Evolutionary conservation across 495 filamentous ascomycete genomes (phyloP).

Genomic region (Lentithecium fluviatile): DNA sequence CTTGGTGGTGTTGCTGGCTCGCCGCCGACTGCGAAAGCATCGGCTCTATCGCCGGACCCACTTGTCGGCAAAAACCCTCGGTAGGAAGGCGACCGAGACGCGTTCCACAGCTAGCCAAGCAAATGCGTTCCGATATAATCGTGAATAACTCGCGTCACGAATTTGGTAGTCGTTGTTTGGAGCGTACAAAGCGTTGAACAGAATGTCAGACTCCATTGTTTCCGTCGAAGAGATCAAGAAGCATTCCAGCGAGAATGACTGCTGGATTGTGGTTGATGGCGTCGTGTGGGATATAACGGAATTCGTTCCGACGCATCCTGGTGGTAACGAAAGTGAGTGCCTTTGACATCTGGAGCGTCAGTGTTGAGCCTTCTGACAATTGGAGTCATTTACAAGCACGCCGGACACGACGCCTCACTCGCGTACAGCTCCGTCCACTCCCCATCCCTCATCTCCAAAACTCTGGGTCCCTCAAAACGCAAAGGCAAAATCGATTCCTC

Average conservation of each 20-base stretch:
- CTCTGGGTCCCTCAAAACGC: slow-evolving; percentile 53
- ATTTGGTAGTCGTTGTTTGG: neutral
- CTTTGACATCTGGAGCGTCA: too few species aligned
- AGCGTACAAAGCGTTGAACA: neutral
- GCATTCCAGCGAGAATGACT: neutral
- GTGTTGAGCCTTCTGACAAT: too few species aligned
- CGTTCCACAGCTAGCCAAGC: neutral
- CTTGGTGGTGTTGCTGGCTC: too few species aligned
- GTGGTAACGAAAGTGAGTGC: neutral
- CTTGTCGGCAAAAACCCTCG: neutral
- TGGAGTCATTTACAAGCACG: slow-evolving; percentile 64
- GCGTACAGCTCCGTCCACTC: slow-evolving; percentile 69
- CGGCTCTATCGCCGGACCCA: neutral
- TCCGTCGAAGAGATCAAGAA: neutral
- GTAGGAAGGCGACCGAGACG: neutral
- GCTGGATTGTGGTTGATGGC: neutral
- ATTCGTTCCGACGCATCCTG: neutral
- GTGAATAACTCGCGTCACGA: neutral
- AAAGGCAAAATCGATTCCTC: slow-evolving; percentile 58
- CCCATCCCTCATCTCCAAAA: slow-evolving; percentile 56
- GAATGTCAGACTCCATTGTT: neutral
- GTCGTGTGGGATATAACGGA: neutral
- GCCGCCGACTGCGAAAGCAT: neutral
- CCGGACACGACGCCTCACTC: slow-evolving; percentile 69
- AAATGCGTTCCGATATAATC: neutral